These are phyloP conservation scores for Pseudogymnoascus sp. DNA, from an alignment of 2,329 filamentous ascomycete species.

Conservation along the genomic window DNA sequence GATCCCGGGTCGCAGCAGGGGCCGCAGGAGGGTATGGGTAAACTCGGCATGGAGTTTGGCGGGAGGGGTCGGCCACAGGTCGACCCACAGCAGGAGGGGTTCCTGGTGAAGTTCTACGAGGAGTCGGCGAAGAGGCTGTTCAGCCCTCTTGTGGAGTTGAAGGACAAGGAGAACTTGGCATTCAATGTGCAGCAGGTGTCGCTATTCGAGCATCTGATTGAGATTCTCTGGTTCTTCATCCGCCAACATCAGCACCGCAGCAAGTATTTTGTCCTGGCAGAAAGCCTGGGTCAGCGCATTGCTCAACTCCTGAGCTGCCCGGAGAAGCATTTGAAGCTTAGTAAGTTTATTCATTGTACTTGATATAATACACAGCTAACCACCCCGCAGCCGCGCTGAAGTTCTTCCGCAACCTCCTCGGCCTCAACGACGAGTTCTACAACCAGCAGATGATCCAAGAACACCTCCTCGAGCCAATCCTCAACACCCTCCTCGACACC, in stretches of 20 bases:
- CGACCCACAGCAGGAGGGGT: constrained; percentile 72
- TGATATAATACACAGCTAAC: constrained; percentile 13
- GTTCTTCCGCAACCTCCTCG: constrained; percentile 82
- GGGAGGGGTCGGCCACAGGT: constrained; percentile 49
- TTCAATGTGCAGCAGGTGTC: constrained; percentile 78
- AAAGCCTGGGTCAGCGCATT: constrained; percentile 70
- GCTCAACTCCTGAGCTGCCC: constrained; percentile 72
- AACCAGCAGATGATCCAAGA: constrained; percentile 75
- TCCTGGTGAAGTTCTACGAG: constrained; percentile 85
- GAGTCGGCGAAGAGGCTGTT: constrained; percentile 78
- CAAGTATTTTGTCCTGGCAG: constrained; percentile 76
- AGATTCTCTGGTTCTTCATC: constrained; percentile 90
- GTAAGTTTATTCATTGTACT: constrained; percentile 42
- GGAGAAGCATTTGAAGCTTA: constrained; percentile 88
- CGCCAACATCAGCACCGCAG: constrained; percentile 78
- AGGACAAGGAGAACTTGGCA: constrained; percentile 57
- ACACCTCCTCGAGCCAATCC: constrained; percentile 71
- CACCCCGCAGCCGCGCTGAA: constrained; percentile 66
- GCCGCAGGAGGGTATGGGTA: constrained; percentile 51
- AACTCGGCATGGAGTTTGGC: constrained; percentile 60
- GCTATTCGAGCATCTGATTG: constrained; percentile 84
- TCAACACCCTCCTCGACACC: constrained; percentile 74
- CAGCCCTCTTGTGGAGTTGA: constrained; percentile 73
- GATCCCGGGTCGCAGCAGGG: constrained; percentile 58
- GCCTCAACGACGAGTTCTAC: constrained; percentile 85